Evolutionary conservation across 805 yeast species (phyloP).

Genomic region (baker's yeast (Saccharomyces cerevisiae)): DNA sequence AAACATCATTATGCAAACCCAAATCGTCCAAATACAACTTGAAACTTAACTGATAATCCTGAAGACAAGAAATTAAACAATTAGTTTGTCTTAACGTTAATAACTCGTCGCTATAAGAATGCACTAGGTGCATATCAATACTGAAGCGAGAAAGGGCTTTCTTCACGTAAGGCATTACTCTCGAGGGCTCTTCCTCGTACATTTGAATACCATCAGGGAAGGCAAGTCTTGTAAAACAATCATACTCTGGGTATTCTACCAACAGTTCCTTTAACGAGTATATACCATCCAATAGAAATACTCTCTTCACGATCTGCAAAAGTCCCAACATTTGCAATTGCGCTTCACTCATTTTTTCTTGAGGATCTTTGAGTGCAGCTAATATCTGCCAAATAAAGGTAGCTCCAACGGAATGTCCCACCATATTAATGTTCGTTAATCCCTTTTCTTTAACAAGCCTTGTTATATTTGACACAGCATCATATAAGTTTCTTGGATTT

Average conservation of each 20-base stretch:
- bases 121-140: slow-evolving; percentile 37
- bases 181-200: neutral
- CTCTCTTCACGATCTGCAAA: slow-evolving; percentile 15
- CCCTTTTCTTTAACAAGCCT: slow-evolving; percentile 14
- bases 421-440: slow-evolving; percentile 29
- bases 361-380: slow-evolving; percentile 1
- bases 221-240: slow-evolving; percentile 50
- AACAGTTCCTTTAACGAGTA: slow-evolving; percentile 45
- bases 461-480: slow-evolving; percentile 41
- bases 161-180: neutral
- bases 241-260: slow-evolving; percentile 54
- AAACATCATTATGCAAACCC: slow-evolving; percentile 65
- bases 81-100: slow-evolving; percentile 44
- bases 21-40: slow-evolving; percentile 30
- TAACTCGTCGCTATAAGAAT: slow-evolving; percentile 62
- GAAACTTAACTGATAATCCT: slow-evolving; percentile 10
- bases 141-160: slow-evolving; percentile 1
- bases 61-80: slow-evolving; percentile 32
- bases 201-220: slow-evolving; percentile 29
- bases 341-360: slow-evolving; percentile 1
- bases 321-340: neutral
- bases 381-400: slow-evolving; percentile 51
- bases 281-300: slow-evolving; percentile 59
- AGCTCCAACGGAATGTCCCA: slow-evolving; percentile 83
- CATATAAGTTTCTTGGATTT: slow-evolving; percentile 57